Percentiles rank a stretch among this genome's conserved stretches.
Evolutionary conservation across 169 alveolate species (phyloP).

Genomic region (Cryptosporidium ryanae): DNA sequence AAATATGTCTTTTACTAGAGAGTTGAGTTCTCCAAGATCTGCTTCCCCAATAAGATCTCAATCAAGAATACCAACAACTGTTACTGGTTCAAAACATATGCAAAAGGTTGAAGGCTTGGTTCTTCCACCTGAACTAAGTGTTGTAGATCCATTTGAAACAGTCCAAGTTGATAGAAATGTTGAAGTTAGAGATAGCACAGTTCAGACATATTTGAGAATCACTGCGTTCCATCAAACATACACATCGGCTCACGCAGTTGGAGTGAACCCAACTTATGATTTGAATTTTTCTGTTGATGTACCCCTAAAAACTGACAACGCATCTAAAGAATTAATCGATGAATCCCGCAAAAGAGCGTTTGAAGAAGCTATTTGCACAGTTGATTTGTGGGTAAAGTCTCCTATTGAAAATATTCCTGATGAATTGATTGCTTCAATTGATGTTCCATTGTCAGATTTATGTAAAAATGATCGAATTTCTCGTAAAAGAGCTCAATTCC

Average conservation of each 20-base stretch:
- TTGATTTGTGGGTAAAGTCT: constrained; percentile 71
- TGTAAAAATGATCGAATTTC: constrained; percentile 20
- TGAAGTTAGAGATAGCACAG: constrained; percentile 67
- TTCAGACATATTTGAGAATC: constrained; percentile 63
- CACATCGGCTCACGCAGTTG: constrained; percentile 74
- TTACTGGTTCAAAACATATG: constrained; percentile 22
- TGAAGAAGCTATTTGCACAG: constrained; percentile 74
- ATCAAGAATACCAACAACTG: constrained; percentile 44
- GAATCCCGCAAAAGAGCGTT: constrained; percentile 46
- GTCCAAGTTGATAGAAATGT: constrained; percentile 56
- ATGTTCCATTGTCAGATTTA: constrained; percentile 49
- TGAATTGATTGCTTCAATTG: constrained; percentile 69
- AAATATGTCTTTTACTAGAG: constrained; percentile 17
- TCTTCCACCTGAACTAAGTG: constrained; percentile 71
- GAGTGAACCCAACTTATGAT: constrained; percentile 71
- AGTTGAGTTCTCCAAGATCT: constrained; percentile 39
- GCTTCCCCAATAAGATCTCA: constrained; percentile 34
- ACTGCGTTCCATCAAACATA: constrained; percentile 73
- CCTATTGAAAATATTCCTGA: constrained; percentile 65
- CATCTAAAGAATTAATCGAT: constrained; percentile 49
- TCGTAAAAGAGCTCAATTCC: constrained; percentile 56
- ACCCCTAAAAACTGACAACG: constrained; percentile 51
- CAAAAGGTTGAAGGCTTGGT: constrained; percentile 44
- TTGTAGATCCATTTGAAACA: constrained; percentile 70
- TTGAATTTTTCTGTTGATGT: constrained; percentile 67